These are phyloP conservation scores for Lineolata rhizophorae DNA, from an alignment of 495 filamentous ascomycete genomes.

Conservation along the genomic window DNA sequence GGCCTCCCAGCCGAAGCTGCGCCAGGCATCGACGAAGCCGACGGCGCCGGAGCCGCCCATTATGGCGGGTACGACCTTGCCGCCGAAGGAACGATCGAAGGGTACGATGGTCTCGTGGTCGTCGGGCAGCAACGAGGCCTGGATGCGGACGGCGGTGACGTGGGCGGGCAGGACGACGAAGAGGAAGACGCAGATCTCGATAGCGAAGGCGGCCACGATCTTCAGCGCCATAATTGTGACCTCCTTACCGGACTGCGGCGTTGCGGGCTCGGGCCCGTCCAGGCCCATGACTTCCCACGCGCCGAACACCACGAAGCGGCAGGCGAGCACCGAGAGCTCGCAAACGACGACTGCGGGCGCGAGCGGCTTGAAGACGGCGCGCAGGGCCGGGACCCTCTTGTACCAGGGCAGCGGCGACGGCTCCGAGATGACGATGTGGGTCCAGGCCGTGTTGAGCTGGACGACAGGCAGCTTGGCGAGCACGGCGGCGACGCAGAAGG, in stretches of 20 bases:
- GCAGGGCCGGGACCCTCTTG: conserved; percentile 28
- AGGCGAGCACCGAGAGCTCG: conserved; percentile 9
- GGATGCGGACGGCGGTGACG: conserved; percentile 43
- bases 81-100: conserved; percentile 49
- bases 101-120: conserved; percentile 49
- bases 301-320: conserved; percentile 8
- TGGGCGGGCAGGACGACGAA: conserved; percentile 36
- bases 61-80: conserved; percentile 23
- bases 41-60: conserved; percentile 47
- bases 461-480: conserved; percentile 23
- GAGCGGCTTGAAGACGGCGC: conserved; percentile 28
- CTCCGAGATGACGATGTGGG: conserved; percentile 37
- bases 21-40: conserved; percentile 48
- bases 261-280: conserved; percentile 7
- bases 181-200: conserved; percentile 20
- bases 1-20: conserved; percentile 40
- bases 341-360: conserved; percentile 22
- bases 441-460: conserved; percentile 32
- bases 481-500: conserved; percentile 16
- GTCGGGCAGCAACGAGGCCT: conserved; percentile 49
- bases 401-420: conserved; percentile 28
- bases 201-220: conserved; percentile 15
- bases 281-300: too few relatives aligned
- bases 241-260: conserved; percentile 6
- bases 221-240: conserved; percentile 12